Conservation (phyloP, 2,329 filamentous ascomycete genomes). For the Fusarium temperatum region DNA sequence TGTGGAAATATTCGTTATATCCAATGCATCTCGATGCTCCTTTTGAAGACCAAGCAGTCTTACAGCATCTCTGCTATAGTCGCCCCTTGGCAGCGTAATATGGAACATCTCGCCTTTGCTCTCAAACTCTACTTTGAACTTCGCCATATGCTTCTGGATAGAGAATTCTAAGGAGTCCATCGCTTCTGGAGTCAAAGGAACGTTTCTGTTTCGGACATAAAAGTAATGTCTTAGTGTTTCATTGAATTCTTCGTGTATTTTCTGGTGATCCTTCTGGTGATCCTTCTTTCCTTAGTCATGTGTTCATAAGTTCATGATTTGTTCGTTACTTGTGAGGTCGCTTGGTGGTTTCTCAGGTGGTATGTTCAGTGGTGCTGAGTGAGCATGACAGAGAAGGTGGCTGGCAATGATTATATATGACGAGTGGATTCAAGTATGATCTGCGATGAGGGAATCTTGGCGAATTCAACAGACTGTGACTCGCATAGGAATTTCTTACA, state of each 20-base stretch:
- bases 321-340: no score
- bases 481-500: rapidly evolving
- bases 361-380: neutral
- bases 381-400: neutral
- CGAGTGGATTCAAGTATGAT: rapidly evolving
- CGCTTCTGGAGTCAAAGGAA: neutral
- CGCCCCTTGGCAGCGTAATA: no score
- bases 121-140: neutral
- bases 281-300: no score
- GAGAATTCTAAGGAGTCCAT: neutral
- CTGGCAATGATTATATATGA: neutral
- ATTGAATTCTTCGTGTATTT: no score
- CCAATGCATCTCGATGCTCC: no score
- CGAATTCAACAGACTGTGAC: rapidly evolving
- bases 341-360: no score
- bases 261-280: no score
- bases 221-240: neutral
- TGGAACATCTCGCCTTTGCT: neutral
- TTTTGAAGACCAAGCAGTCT: no score
- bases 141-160: neutral
- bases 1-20: neutral
- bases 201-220: neutral
- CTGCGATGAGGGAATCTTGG: rapidly evolving
- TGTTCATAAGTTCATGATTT: no score
- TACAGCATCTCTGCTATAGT: no score